Conservation (phyloP, 2,329 filamentous ascomycete genomes). For the Cladophialophora chaetospira region DNA sequence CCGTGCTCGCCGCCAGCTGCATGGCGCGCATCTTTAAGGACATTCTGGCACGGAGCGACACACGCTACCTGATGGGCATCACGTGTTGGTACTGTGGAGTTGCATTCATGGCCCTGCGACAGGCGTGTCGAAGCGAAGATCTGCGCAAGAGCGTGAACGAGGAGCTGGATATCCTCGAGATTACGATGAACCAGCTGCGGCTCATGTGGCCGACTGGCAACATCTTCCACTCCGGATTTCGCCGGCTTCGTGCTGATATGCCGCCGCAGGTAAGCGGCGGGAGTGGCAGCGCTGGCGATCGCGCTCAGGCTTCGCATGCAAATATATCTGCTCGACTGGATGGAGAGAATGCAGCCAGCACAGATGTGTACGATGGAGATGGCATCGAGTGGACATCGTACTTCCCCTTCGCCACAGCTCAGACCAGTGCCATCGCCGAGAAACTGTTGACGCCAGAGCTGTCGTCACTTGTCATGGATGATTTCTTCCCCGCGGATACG, state of each 20-base stretch:
- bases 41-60: slow-evolving; percentile 40
- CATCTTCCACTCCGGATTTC: slow-evolving; percentile 40
- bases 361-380: too few relatives aligned
- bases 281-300: background rate
- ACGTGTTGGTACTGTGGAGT: slow-evolving; percentile 48
- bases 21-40: slow-evolving; percentile 45
- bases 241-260: too few relatives aligned
- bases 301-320: too few relatives aligned
- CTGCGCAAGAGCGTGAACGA: slow-evolving; percentile 39
- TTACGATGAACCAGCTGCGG: slow-evolving; percentile 39
- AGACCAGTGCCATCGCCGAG: slow-evolving; percentile 37
- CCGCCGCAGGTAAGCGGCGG: slow-evolving; percentile 36
- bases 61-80: slow-evolving; percentile 42
- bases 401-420: slow-evolving; percentile 40
- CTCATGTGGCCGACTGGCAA: slow-evolving; percentile 44
- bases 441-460: too few relatives aligned
- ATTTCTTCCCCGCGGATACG: too few relatives aligned
- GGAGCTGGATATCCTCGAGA: slow-evolving; percentile 39
- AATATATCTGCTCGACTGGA: too few relatives aligned
- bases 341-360: background rate
- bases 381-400: slow-evolving; percentile 40
- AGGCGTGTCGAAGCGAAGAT: slow-evolving; percentile 39
- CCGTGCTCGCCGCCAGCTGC: slow-evolving; percentile 44
- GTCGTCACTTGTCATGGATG: too few relatives aligned
- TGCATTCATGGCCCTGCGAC: slow-evolving; percentile 46